These are phyloP conservation scores for Beauveria bassiana DNA, from an alignment of 2,329 filamentous ascomycete species.

Conservation along the genomic window DNA sequence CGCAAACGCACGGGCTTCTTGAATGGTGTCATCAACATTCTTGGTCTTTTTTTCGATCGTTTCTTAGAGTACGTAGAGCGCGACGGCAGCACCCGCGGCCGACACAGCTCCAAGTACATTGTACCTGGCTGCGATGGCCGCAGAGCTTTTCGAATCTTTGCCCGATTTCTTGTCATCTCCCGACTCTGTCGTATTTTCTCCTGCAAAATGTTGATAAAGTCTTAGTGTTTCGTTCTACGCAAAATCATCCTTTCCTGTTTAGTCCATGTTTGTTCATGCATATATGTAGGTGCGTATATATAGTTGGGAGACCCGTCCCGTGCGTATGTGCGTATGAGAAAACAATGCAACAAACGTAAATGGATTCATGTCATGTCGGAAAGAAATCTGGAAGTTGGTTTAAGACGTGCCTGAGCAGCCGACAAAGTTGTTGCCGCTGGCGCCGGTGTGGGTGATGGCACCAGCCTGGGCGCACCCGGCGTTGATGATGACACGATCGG, in stretches of 20 bases:
- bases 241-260: background rate
- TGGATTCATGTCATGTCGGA: background rate
- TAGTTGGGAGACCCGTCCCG: background rate
- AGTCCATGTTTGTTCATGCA: background rate
- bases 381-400: background rate
- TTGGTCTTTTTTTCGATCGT: constrained; percentile 4
- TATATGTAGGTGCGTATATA: background rate
- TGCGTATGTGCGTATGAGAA: background rate
- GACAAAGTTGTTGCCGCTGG: constrained; percentile 55
- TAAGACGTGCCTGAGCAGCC: constrained; percentile 34
- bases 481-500: constrained; percentile 57
- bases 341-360: constrained; percentile 5
- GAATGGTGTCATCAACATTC: background rate
- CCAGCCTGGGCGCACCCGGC: constrained; percentile 45
- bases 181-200: background rate
- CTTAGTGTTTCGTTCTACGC: constrained; percentile 9
- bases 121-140: background rate
- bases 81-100: background rate
- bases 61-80: constrained; percentile 9
- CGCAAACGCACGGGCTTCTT: constrained; percentile 1
- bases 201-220: constrained; percentile 9
- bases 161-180: background rate
- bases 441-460: constrained; percentile 57
- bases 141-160: background rate
- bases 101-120: constrained; percentile 2